Evolutionary conservation across 768 basidiomycete species (phyloP).

Genomic region (Tulasnella calospora): DNA sequence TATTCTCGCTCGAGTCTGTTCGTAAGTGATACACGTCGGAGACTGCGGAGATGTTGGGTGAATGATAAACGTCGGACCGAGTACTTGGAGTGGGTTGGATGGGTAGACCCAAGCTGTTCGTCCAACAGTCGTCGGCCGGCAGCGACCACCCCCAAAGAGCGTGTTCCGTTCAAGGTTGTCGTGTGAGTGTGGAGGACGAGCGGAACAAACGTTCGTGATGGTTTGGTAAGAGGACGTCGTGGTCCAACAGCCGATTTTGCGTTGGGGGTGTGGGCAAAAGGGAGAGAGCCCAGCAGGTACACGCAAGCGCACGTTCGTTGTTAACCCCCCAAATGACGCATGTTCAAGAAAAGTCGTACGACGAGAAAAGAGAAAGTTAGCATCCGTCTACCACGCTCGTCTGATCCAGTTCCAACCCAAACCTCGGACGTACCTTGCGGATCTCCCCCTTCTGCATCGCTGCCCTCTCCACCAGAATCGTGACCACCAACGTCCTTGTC

Average conservation of each 20-base stretch:
- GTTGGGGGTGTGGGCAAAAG: background rate
- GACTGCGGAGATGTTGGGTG: slow-evolving; percentile 68
- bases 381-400: background rate
- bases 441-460: slow-evolving; percentile 24
- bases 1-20: slow-evolving; percentile 67
- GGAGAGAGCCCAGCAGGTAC: background rate
- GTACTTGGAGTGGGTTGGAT: slow-evolving; percentile 64
- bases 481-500: slow-evolving; percentile 45
- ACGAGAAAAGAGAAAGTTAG: background rate
- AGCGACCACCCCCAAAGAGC: slow-evolving; percentile 37
- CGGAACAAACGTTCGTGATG: background rate
- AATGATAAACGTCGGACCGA: slow-evolving; percentile 80
- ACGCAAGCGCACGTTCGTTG: slow-evolving; percentile 1
- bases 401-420: background rate
- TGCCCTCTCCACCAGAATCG: slow-evolving; percentile 18
- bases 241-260: background rate
- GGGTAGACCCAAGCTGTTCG: slow-evolving; percentile 65
- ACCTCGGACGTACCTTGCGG: slow-evolving; percentile 27
- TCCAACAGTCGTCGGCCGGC: background rate
- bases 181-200: background rate
- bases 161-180: slow-evolving; percentile 31
- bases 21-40: slow-evolving; percentile 72
- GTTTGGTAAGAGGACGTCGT: background rate
- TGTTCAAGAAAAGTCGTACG: background rate
- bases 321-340: background rate